These are phyloP conservation scores for Tephrocybe sp. DNA, from an alignment of 768 basidiomycete species.

Conservation along the genomic window DNA sequence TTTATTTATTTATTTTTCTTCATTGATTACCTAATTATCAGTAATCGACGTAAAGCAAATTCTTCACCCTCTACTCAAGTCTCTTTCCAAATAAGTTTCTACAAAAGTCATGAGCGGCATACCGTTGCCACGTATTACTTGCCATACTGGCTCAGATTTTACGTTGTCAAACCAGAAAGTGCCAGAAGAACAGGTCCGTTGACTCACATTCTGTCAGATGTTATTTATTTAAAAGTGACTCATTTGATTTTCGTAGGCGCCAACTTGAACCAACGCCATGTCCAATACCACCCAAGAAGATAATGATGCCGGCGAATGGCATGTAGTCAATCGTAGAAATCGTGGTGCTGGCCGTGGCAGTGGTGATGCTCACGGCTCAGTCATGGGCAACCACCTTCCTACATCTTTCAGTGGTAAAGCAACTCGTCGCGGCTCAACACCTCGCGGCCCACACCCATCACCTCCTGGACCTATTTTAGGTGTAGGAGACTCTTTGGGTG, in stretches of 20 bases:
- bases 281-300: not conserved
- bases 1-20: too few relatives aligned
- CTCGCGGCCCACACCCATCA: constrained; percentile 4
- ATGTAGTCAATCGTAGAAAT: constrained; percentile 1
- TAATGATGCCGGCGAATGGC: constrained; percentile 3
- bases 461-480: constrained; percentile 13
- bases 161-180: not conserved
- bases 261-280: not conserved
- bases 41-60: too few relatives aligned
- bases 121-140: too few relatives aligned
- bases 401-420: constrained; percentile 10
- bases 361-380: not conserved
- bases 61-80: too few relatives aligned
- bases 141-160: too few relatives aligned
- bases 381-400: constrained; percentile 5
- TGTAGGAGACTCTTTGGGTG: constrained; percentile 40
- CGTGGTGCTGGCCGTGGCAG: not conserved
- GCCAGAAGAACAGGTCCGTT: not conserved
- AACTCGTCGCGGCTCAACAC: constrained; percentile 2
- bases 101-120: too few relatives aligned
- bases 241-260: not conserved
- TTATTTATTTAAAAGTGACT: not conserved
- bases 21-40: too few relatives aligned
- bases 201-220: not conserved
- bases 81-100: too few relatives aligned